Conservation (phyloP, 176 grass and related monocot genomes). For the Saccharum spontaneum region DNA sequence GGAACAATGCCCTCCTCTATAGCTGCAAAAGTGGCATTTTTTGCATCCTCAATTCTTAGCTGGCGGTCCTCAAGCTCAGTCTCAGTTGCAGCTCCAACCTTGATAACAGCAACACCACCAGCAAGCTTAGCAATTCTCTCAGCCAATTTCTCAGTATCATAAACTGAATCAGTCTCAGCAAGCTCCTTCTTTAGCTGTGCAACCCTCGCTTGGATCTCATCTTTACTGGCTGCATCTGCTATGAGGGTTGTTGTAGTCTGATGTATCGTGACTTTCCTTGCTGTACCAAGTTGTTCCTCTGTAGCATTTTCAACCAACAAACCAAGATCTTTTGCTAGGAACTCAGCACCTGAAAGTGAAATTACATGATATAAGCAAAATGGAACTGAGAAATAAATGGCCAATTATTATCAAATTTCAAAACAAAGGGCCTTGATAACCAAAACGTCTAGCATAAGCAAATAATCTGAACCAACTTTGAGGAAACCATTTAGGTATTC, state of each 20-base stretch:
- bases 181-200: slow-evolving; percentile 67
- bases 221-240: slow-evolving; percentile 60
- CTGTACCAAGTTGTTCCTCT: slow-evolving; percentile 57
- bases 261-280: slow-evolving; percentile 58
- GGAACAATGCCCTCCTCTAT: slow-evolving; percentile 73
- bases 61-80: slow-evolving; percentile 65
- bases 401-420: background rate
- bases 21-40: slow-evolving; percentile 57
- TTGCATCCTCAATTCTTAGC: slow-evolving; percentile 60
- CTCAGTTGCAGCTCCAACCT: slow-evolving; percentile 68
- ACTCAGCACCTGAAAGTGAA: slow-evolving; percentile 50
- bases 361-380: slow-evolving; percentile 11
- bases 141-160: slow-evolving; percentile 54
- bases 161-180: slow-evolving; percentile 50
- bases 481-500: background rate
- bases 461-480: background rate
- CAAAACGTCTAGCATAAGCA: background rate
- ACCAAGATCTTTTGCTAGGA: slow-evolving; percentile 55
- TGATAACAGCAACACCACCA: slow-evolving; percentile 70
- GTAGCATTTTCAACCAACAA: slow-evolving; percentile 58
- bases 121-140: slow-evolving; percentile 67
- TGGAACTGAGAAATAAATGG: background rate
- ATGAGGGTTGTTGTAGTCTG: slow-evolving; percentile 59
- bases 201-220: slow-evolving; percentile 63
- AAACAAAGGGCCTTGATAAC: background rate